Conservation (phyloP, 2,329 filamentous ascomycete genomes). For the Xylaria sp. region DNA sequence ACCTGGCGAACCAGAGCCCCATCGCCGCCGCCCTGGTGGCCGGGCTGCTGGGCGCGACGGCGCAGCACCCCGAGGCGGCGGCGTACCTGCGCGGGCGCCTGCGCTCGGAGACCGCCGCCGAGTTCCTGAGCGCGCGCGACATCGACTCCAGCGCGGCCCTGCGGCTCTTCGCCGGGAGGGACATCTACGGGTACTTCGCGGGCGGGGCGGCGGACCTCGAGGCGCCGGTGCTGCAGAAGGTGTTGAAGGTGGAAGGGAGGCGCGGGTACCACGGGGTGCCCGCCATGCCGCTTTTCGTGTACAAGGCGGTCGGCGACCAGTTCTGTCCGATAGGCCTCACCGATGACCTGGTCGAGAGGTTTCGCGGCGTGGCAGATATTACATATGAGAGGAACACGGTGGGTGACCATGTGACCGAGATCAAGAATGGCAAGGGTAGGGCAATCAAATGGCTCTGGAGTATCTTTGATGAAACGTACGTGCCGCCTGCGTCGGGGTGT, state of each 20-base stretch:
- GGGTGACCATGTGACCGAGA: conserved; percentile 43
- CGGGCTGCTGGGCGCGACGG: conserved; percentile 32
- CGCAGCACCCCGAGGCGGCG: conserved; percentile 33
- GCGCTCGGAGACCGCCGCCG: conserved; percentile 33
- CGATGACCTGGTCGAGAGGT: conserved; percentile 43
- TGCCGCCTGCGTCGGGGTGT: conserved; percentile 3
- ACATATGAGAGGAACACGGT: conserved; percentile 46
- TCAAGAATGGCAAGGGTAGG: conserved; percentile 24
- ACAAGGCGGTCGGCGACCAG: conserved; percentile 49
- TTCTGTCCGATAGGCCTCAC: conserved; percentile 45
- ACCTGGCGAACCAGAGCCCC: conserved; percentile 32
- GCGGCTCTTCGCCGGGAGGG: conserved; percentile 27
- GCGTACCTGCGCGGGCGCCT: conserved; percentile 30
- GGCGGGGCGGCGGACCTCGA: conserved; percentile 7
- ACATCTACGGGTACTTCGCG: conserved; percentile 35
- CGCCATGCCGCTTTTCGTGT: conserved; percentile 46
- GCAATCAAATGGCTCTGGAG: conserved; percentile 14
- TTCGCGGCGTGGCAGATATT: conserved; percentile 44
- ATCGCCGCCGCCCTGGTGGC: conserved; percentile 38
- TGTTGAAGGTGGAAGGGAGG: conserved; percentile 3
- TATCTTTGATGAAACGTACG: conserved; percentile 15
- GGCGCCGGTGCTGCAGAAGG: conserved; percentile 1
- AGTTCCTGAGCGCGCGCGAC: conserved; percentile 26
- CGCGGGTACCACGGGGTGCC: conserved; percentile 42
- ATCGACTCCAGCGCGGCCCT: conserved; percentile 16